Base-by-base conservation (phyloP, 1,284 basidiomycete genomes). In the Ganoderma sinense region DNA sequence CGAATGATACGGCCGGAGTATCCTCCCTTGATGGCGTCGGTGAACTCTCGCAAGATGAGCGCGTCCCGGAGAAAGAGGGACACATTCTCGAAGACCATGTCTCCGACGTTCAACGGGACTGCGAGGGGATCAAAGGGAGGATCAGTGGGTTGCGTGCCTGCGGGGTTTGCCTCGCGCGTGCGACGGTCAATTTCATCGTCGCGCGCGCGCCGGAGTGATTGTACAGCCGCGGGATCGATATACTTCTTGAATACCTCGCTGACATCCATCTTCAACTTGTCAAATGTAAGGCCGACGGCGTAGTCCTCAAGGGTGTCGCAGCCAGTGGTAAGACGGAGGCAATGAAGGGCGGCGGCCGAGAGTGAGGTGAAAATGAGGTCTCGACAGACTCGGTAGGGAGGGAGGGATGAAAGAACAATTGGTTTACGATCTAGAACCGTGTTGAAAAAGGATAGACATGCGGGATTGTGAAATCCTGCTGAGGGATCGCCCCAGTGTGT, bases 331-430 rank as follows among this genome's bases (percentile, higher is more conserved):
- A 78, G 69, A 0, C 79, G 72, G 0, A 84, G 70, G 68, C 82
- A 83, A 62, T 83, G 80, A 0, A 84, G 75, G 2, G 84, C 69
- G 0, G 80, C 79, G 1, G 82, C 79, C 72, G 81, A 82, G 0
- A 83, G 76, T 0, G 80, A 83, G 11, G 79, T 75, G 67, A 82
- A 82, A 4, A 81, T 73, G 0, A 84, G 76, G 70, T 84, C 81
- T 13, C 79, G 80, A 58, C 78, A 81, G 2, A 75, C 77, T 0
- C 75, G 78, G 68, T 81, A 84, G 0, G 79, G 75, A 1, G 80
- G 81, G 1, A 80, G 76, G 0, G 81, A 82, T 4, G 79, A 76
- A 0, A 77, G 59, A 1, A 78, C 65, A 23, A 84, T 82, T 0
- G 82, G 82, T 41, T 79, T 78, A 7, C 79, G 78, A 33, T 79